Conservation (phyloP, 2,329 filamentous ascomycete genomes). For the Aspergillus cejpii region DNA sequence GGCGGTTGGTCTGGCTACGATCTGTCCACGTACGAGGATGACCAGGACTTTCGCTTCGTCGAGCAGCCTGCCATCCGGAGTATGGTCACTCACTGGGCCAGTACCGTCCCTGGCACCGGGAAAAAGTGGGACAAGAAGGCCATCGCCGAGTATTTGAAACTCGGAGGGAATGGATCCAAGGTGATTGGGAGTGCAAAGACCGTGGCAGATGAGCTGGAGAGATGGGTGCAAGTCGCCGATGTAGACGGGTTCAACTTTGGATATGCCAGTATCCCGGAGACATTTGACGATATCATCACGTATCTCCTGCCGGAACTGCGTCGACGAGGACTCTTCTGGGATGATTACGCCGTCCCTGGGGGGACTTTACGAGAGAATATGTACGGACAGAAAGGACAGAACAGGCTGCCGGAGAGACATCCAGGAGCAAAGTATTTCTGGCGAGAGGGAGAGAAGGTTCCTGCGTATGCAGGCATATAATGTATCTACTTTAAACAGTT, state of each 20-base stretch:
- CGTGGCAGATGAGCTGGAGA: conserved; percentile 35
- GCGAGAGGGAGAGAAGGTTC: conserved; percentile 29
- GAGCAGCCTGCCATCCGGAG: conserved; percentile 39
- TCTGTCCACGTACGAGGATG: conserved; percentile 38
- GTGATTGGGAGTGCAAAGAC: conserved; percentile 33
- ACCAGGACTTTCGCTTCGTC: conserved; percentile 43
- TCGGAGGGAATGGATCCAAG: conserved; percentile 34
- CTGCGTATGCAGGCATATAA: conserved; percentile 29
- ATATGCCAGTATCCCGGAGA: conserved; percentile 31
- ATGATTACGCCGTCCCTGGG: conserved; percentile 31
- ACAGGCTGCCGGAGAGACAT: conserved; percentile 30
- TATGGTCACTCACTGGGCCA: conserved; percentile 43
- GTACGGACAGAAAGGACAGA: conserved; percentile 27
- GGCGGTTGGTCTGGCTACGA: conserved; percentile 46
- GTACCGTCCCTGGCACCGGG: conserved; percentile 37
- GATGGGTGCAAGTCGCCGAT: conserved; percentile 32
- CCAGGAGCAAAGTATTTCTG: conserved; percentile 34
- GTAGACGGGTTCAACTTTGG: conserved; percentile 35
- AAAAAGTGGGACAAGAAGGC: conserved; percentile 36
- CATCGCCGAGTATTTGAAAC: conserved; percentile 30
- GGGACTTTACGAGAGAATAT: conserved; percentile 39
- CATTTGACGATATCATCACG: conserved; percentile 33
- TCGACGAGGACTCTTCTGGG: conserved; percentile 35
- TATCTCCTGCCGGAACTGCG: conserved; percentile 31
- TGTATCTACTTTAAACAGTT: background rate